Conservation (phyloP, 306 rosid species). For the Leucaena leucocephala region DNA sequence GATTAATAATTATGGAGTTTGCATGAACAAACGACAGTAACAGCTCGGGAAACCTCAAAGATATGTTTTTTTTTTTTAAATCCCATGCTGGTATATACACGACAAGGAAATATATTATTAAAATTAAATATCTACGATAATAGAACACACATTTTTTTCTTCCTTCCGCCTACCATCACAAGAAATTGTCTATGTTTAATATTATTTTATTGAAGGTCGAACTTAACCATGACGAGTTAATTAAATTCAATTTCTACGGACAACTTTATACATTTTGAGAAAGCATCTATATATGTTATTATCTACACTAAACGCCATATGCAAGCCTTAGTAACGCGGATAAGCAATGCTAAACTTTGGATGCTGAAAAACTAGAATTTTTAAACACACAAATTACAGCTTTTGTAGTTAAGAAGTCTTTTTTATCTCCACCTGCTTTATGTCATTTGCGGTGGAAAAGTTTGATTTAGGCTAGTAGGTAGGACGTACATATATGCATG, state of each 20-base stretch:
- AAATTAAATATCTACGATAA: neutral
- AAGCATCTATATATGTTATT: too few species aligned
- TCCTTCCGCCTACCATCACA: neutral
- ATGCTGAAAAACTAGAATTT: too few species aligned
- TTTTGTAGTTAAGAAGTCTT: neutral
- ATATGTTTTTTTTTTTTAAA: too few species aligned
- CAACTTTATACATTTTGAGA: neutral
- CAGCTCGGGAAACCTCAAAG: slow-evolving; percentile 2
- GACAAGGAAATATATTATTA: neutral
- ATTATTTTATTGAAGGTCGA: neutral
- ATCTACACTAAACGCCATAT: neutral
- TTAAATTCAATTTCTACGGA: neutral
- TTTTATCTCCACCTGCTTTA: neutral
- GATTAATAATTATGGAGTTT: slow-evolving; percentile 24
- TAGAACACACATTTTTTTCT: neutral
- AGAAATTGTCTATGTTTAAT: too few species aligned
- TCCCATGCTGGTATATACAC: too few species aligned
- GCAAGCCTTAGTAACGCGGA: too few species aligned
- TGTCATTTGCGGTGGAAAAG: slow-evolving; percentile 23
- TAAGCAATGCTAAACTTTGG: too few species aligned
- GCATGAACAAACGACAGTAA: neutral
- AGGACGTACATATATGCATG: neutral
- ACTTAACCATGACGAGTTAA: neutral
- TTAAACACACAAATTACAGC: neutral
- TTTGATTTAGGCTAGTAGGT: slow-evolving; percentile 10